A percentile compares a stretch with the other conserved stretches of the same genome.
These are phyloP conservation scores for Dactylonectria macrodidyma DNA, from an alignment of 2,329 filamentous ascomycete species.

Conservation along the genomic window DNA sequence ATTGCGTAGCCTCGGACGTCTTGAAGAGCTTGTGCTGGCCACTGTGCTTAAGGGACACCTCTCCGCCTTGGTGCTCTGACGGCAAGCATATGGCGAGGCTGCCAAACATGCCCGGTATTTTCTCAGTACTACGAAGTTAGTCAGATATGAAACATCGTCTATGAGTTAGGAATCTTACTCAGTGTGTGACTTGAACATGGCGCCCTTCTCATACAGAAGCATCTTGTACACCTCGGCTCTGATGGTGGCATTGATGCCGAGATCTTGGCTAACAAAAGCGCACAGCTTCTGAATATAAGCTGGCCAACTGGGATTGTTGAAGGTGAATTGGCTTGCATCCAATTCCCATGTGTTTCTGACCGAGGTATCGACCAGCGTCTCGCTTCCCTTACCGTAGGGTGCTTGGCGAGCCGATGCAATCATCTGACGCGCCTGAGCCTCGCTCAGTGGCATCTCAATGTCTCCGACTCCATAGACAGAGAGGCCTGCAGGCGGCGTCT, in stretches of 20 bases:
- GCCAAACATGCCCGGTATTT: constrained; percentile 64
- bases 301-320: constrained; percentile 55
- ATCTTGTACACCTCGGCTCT: constrained; percentile 61
- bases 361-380: constrained; percentile 57
- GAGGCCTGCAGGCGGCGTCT: not conserved
- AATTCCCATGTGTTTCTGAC: constrained; percentile 62
- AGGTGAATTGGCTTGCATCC: constrained; percentile 54
- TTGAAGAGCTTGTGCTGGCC: constrained; percentile 51
- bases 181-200: constrained; percentile 63
- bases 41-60: constrained; percentile 58
- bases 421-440: constrained; percentile 3
- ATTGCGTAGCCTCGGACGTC: constrained; percentile 45
- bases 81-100: constrained; percentile 65
- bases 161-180: constrained; percentile 46
- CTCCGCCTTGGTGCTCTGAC: constrained; percentile 63
- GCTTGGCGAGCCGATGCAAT: constrained; percentile 40
- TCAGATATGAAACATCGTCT: not conserved
- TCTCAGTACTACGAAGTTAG: constrained; percentile 51
- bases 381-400: constrained; percentile 56
- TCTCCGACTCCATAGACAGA: not conserved
- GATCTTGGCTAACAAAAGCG: constrained; percentile 39
- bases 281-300: constrained; percentile 44
- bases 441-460: constrained; percentile 1
- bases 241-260: constrained; percentile 52
- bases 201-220: constrained; percentile 65